Base-by-base conservation (phyloP, 1,139 yeast species). In the Torulaspora globosa region DNA sequence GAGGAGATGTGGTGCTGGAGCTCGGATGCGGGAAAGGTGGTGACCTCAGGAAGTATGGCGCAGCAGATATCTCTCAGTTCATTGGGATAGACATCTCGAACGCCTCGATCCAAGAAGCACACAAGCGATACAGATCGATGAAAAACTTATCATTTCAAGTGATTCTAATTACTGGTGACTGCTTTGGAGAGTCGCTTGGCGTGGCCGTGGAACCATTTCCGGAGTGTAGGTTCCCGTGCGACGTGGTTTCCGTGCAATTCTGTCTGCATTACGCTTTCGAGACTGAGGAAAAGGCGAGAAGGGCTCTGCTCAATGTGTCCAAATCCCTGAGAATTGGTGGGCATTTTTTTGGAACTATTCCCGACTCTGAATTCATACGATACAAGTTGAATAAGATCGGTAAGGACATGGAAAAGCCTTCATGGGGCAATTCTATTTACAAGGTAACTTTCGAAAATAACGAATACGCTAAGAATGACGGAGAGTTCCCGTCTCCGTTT, bases 21-120 rank as follows among this genome's bases (percentile, higher is more conserved):
- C 68, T 92, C 46, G 96, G 97, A 18, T 92, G 98, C 67, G 99
- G 99, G 12, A 94, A 92, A 66, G 99, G 99, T 38, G 99, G 99
- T 15, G 99, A 92, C 68, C 70, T 94, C 59, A 79, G 85, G 59
- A 92, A 92, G 66, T 90, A 96, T 81, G 86, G 82, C 46, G 80
- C 80, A 57, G 84, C 87, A 2, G 72, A 77, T 10, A 78, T 87
- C 3, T 76, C 79, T 26, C 92, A 89, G 48, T 85, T 85, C 56
- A 80, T 90, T 43, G 98, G 98, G 1, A 75, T 92, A 32, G 99
- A 92, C 67, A 82, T 94, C 43, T 90, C 97, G 16, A 95, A 90
- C 63, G 83, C 84, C 1, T 86, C 96, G 6, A 80, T 92, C 36
- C 73, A 77, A 40, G 97, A 94, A 63, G 98, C 97, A 0, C 79